These are phyloP conservation scores for Bruguiera sexangula DNA, from an alignment of 345 rosid genomes.

Conservation along the genomic window DNA sequence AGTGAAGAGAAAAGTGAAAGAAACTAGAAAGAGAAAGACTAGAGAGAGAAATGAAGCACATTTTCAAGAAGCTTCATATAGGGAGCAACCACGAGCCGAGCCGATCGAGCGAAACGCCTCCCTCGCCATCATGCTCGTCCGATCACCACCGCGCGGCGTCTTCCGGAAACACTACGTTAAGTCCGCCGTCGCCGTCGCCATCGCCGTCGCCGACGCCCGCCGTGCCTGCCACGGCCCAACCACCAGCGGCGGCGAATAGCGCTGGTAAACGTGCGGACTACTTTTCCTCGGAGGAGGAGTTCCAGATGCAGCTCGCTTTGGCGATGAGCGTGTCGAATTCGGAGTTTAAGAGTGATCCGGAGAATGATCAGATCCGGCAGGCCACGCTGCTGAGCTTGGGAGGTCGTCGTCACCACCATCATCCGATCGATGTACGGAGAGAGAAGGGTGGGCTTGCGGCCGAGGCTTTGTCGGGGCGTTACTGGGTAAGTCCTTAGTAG, in stretches of 20 bases:
- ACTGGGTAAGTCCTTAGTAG: slow-evolving; percentile 67
- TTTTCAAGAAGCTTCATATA: slow-evolving; percentile 86
- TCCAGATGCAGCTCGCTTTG: slow-evolving; percentile 88
- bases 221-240: background rate
- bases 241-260: slow-evolving; percentile 12
- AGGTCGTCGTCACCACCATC: slow-evolving; percentile 23
- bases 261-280: slow-evolving; percentile 41
- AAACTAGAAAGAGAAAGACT: background rate
- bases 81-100: slow-evolving; percentile 67
- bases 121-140: slow-evolving; percentile 35
- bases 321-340: slow-evolving; percentile 95
- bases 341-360: slow-evolving; percentile 55
- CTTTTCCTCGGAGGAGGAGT: slow-evolving; percentile 90
- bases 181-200: slow-evolving; percentile 42
- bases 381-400: slow-evolving; percentile 73
- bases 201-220: slow-evolving; percentile 24
- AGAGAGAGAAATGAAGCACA: slow-evolving; percentile 62
- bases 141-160: slow-evolving; percentile 44
- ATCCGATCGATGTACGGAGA: slow-evolving; percentile 49
- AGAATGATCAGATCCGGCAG: slow-evolving; percentile 94
- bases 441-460: slow-evolving; percentile 59
- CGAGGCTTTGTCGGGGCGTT: slow-evolving; percentile 75
- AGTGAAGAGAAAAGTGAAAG: background rate
- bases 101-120: slow-evolving; percentile 63
- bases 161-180: slow-evolving; percentile 36